Percentiles rank a stretch among this genome's conserved stretches.
These are phyloP conservation scores for Heritiera littoralis DNA, from an alignment of 345 rosid genomes.

Conservation along the genomic window DNA sequence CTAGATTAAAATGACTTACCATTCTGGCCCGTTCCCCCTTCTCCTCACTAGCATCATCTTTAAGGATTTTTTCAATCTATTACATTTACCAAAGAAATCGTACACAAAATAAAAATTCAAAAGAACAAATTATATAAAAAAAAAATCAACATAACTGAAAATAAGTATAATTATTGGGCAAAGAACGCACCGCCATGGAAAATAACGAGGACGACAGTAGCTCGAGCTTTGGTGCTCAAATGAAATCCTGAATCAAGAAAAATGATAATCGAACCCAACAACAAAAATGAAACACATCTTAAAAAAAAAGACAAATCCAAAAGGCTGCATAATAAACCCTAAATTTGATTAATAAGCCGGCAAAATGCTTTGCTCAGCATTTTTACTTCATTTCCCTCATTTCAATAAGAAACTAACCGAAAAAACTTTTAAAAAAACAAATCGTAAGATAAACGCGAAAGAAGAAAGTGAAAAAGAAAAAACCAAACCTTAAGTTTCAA, in stretches of 20 bases:
- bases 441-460: background rate
- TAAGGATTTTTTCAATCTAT: conserved; percentile 70
- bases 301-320: background rate
- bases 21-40: conserved; percentile 96
- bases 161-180: background rate
- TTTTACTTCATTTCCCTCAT: background rate
- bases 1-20: conserved; percentile 44
- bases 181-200: conserved; percentile 36
- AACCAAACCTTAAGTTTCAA: background rate
- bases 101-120: background rate
- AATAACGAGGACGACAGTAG: background rate
- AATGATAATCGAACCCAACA: background rate
- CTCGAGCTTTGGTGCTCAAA: conserved; percentile 18
- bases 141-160: background rate
- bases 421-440: background rate
- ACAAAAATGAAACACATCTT: background rate
- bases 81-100: conserved; percentile 20
- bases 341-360: background rate
- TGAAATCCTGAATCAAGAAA: conserved; percentile 24
- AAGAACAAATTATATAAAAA: background rate
- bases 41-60: conserved; percentile 94
- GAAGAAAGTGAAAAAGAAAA: background rate
- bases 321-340: background rate
- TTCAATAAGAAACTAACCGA: conserved; percentile 6
- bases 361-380: background rate